Percentiles rank a stretch among this genome's conserved stretches.
Conservation (phyloP, 208 protist genomes). For the Crithidia fasciculata region DNA sequence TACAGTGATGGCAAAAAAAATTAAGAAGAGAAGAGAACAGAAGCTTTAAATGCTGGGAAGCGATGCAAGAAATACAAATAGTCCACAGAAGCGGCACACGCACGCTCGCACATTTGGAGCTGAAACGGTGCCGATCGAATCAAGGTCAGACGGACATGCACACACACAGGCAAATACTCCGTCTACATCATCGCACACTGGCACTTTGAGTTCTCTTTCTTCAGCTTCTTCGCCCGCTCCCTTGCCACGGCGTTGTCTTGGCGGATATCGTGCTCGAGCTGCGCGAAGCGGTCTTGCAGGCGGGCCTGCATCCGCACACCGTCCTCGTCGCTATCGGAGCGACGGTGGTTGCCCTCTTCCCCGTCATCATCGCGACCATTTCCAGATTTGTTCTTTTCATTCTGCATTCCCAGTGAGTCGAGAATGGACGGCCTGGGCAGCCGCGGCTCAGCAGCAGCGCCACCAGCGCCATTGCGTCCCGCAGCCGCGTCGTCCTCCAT, state of each 20-base stretch:
- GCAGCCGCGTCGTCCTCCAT: background rate
- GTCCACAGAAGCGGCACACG: background rate
- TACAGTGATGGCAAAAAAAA: background rate
- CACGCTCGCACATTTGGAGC: no score
- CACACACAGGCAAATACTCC: background rate
- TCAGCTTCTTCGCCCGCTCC: constrained; percentile 14
- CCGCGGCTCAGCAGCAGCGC: background rate
- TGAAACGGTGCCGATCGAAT: no score
- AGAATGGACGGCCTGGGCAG: background rate
- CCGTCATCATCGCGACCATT: background rate
- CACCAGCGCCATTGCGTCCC: background rate
- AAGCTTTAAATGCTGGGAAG: no score
- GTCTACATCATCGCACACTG: constrained; percentile 17
- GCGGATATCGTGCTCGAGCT: constrained; percentile 27
- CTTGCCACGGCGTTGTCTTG: constrained; percentile 13
- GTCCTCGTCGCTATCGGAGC: constrained; percentile 27
- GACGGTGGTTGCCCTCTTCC: background rate
- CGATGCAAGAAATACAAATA: no score
- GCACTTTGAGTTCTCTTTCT: constrained; percentile 30
- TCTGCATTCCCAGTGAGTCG: background rate
- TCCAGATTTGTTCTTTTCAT: background rate
- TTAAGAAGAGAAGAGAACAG: no score
- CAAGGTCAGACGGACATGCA: background rate
- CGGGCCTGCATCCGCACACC: constrained; percentile 19
- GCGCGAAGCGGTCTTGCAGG: constrained; percentile 26